Evolutionary conservation across 1,139 yeast genomes (phyloP), one percentile per base, ranked within the genome.

Genomic region (Taphrina confusa): DNA sequence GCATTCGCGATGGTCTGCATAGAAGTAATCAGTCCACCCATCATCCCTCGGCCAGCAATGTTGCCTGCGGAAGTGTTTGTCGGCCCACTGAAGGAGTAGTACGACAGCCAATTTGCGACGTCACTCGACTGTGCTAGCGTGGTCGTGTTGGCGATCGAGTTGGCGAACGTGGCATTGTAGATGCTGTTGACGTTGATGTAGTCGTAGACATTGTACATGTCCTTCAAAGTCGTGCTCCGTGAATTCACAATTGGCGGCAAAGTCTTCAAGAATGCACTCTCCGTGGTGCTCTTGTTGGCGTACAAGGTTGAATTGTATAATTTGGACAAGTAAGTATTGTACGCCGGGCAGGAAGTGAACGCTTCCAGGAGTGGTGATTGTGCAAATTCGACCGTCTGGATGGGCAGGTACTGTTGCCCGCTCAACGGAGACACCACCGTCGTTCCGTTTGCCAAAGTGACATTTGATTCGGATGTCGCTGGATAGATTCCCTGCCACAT

Each of bases 401-500:
- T 45, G 25, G 59, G 59, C 22, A 55, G 20, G 25, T 55, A 55
- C 45, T 55, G 59, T 14, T 55, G 52, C 8, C 59, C 59, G 18
- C 52, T 46, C 11, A 55, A 31, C 23, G 59, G 59, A 27, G 59
- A 55, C 6, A 46, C 33, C 28, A 55, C 52, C 23, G 49, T 34
- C 25, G 59, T 55, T n/a, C 59, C 59, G 11, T 55, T 45, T n/a
- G 59, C 45, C 36, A 55, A 18, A 11, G 59, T 55, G 34, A 44
- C 52, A 31, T 44, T 55, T 11, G 31, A 14, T 12, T 33, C n/a
- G 4, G 59, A 5, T 14, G 59, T 31, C 20, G 59, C 52, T 4
- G 59, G 59, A 34, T 55, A 55, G 23, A 55, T 45, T 9, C 59
- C 59, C 45, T 55, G 52, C 59, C 59, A 55, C 51, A 55, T 44